phyloP scores from a whole-genome alignment of 2,329 filamentous ascomycete species.

The Colletotrichum zoysiae region DNA sequence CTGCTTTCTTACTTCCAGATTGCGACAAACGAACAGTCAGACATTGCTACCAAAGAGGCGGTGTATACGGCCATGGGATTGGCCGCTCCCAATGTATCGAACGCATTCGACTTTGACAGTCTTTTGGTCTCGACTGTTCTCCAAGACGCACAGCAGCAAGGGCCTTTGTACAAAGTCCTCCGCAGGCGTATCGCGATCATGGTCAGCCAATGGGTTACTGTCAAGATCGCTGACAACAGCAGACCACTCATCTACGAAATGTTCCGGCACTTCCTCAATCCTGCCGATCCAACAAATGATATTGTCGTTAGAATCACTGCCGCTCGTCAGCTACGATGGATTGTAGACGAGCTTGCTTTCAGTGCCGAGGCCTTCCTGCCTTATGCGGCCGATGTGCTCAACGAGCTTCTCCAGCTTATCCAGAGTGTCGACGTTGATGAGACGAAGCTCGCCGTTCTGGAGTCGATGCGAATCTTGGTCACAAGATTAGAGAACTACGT shows the following conservation, averaged over 20 bases:
- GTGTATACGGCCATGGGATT: slow-evolving; percentile 94
- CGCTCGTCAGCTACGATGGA: slow-evolving; percentile 82
- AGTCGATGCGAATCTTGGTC: slow-evolving; percentile 86
- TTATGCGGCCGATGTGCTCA: slow-evolving; percentile 80
- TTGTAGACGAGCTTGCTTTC: slow-evolving; percentile 90
- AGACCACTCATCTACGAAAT: slow-evolving; percentile 86
- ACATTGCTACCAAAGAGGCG: slow-evolving; percentile 90
- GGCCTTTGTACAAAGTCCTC: slow-evolving; percentile 79
- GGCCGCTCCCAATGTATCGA: slow-evolving; percentile 80
- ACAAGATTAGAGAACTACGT: slow-evolving; percentile 83
- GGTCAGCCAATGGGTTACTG: slow-evolving; percentile 88
- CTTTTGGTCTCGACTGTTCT: slow-evolving; percentile 83
- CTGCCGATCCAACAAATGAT: slow-evolving; percentile 84
- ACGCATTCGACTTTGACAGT: slow-evolving; percentile 84
- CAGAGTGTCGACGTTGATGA: slow-evolving; percentile 85
- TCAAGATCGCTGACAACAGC: slow-evolving; percentile 78
- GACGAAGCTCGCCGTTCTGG: slow-evolving; percentile 89
- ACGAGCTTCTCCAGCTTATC: slow-evolving; percentile 81
- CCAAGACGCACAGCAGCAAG: slow-evolving; percentile 77
- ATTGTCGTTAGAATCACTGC: slow-evolving; percentile 93
- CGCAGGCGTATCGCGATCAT: slow-evolving; percentile 90
- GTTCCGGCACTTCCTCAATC: slow-evolving; percentile 86
- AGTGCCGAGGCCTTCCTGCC: slow-evolving; percentile 79
- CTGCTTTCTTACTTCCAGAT: slow-evolving; percentile 86
- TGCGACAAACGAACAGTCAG: slow-evolving; percentile 73